Evolutionary conservation across 2,329 filamentous ascomycete species (phyloP), one percentile per base, ranked within the genome.

Genomic region (Neofusicoccum sp.): DNA sequence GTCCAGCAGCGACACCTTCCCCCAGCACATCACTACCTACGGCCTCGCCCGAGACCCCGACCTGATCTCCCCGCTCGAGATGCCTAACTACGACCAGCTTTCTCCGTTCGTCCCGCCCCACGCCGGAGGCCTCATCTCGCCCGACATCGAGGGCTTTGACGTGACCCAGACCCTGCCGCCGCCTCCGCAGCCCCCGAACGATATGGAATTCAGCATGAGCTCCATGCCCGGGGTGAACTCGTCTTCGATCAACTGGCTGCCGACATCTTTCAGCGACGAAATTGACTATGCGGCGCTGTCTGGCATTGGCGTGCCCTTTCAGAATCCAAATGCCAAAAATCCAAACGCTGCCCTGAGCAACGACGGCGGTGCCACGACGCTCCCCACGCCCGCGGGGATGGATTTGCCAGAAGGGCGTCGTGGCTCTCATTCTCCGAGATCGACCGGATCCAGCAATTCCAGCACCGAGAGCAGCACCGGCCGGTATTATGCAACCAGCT

Each of bases 241-340:
- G 3, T 37, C 48, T 1, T 47, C 60, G 0, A 62, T 62, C 47
- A 62, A 62, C 14, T 62, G 60, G 60, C 50, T 62, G 0, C 60
- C 60, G 1, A 52, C 45, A 1, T 41, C 48, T 6, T 62, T 62
- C 48, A 54, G 29, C 36, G 50, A 45, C 12, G 60, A 62, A 11
- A 62, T 62, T 8, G 60, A 62, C 48, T 62, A 62, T 14, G 41
- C 34, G 1, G 37, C 60, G 1, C 48, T 62, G 3, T 54, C 50
- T 8, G 60, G 60, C n/a, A 22, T 62, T 11, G 60, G 60, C 3
- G 50, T 62, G 6, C 54, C 54, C 7, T 31, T 58, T 14, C 28
- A 44, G 4, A 54, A 6, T 48, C 60, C 48, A n/a, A 36, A 28
- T 28, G n/a, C 5, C 44, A 61, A 37, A 22, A 41, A 36, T 16